These are phyloP conservation scores for Aspergillus campestris DNA, from an alignment of 495 filamentous ascomycete genomes.

Conservation along the genomic window DNA sequence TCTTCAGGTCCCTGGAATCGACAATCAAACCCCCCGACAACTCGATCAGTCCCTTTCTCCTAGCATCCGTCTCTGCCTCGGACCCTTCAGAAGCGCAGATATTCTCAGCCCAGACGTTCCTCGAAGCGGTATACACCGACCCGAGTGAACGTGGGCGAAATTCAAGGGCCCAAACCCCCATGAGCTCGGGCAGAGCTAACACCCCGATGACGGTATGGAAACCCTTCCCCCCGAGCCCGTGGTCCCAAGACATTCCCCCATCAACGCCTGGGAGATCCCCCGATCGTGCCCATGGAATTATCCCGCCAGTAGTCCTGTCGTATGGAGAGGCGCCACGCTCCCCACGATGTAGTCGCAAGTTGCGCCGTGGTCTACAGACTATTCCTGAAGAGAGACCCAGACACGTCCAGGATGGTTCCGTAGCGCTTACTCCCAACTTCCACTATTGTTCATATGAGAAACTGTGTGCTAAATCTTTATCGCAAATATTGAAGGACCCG, in stretches of 20 bases:
- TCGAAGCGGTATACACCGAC: constrained; percentile 73
- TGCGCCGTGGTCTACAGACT: too few relatives aligned
- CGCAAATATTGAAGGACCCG: constrained; percentile 41
- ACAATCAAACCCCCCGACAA: constrained; percentile 55
- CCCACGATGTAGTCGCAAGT: too few relatives aligned
- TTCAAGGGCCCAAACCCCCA: constrained; percentile 73
- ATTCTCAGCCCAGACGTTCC: constrained; percentile 65
- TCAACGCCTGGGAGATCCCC: constrained; percentile 13
- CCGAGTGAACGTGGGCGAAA: constrained; percentile 48
- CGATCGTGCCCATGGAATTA: not conserved
- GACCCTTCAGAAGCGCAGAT: constrained; percentile 81
- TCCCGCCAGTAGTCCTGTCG: not conserved
- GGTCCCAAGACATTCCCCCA: constrained; percentile 15
- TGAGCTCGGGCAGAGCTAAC: constrained; percentile 49
- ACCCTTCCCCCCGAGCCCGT: constrained; percentile 18
- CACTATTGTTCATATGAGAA: constrained; percentile 10
- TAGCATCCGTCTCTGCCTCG: constrained; percentile 61
- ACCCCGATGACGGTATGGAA: constrained; percentile 39
- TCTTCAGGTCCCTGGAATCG: constrained; percentile 68
- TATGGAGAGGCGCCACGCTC: too few relatives aligned
- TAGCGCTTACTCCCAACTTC: constrained; percentile 13
- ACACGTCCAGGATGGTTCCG: constrained; percentile 7
- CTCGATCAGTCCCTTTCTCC: constrained; percentile 48
- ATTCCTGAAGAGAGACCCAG: constrained; percentile 1
- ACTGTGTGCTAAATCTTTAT: constrained; percentile 28